A percentile compares a stretch with the other conserved stretches of the same genome.
phyloP scores from a whole-genome alignment of 2,329 filamentous ascomycete genomes.

The Aureobasidium mangrovei region DNA sequence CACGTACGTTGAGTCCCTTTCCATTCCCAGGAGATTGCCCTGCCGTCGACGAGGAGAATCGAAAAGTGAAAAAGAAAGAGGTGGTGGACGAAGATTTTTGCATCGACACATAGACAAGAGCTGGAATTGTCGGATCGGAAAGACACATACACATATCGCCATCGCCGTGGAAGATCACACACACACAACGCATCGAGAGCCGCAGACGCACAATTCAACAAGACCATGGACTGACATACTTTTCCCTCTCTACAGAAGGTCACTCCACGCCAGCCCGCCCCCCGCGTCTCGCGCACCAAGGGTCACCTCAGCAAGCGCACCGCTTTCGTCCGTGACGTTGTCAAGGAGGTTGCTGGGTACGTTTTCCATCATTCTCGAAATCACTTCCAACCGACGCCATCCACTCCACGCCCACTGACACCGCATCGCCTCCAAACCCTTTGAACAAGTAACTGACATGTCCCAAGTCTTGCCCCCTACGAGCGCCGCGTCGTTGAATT shows the following conservation, averaged over 20 bases:
- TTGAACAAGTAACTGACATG: slow-evolving; percentile 8
- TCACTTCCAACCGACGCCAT: background rate
- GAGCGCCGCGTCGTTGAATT: slow-evolving; percentile 99
- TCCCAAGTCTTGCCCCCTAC: slow-evolving; percentile 43
- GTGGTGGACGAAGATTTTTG: background rate
- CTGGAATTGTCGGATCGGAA: background rate
- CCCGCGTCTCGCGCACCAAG: slow-evolving; percentile 62
- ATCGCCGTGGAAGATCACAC: background rate
- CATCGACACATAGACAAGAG: background rate
- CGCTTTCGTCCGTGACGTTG: slow-evolving; percentile 91
- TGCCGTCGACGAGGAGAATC: slow-evolving; percentile 20
- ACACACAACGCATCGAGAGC: background rate
- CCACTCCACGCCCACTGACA: too few relatives aligned
- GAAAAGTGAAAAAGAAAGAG: slow-evolving; percentile 26
- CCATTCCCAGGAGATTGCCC: slow-evolving; percentile 9
- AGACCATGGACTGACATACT: slow-evolving; percentile 15
- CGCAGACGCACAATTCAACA: background rate
- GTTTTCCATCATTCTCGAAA: slow-evolving; percentile 29
- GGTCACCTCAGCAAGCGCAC: slow-evolving; percentile 95
- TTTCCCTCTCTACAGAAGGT: slow-evolving; percentile 33
- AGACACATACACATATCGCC: background rate
- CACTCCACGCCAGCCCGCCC: slow-evolving; percentile 42
- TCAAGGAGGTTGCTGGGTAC: slow-evolving; percentile 96
- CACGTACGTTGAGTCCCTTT: slow-evolving; percentile 47
- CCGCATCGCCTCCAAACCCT: slow-evolving; percentile 14